phyloP scores from a whole-genome alignment of 2,329 filamentous ascomycete genomes.

The Talaromyces sp. region DNA sequence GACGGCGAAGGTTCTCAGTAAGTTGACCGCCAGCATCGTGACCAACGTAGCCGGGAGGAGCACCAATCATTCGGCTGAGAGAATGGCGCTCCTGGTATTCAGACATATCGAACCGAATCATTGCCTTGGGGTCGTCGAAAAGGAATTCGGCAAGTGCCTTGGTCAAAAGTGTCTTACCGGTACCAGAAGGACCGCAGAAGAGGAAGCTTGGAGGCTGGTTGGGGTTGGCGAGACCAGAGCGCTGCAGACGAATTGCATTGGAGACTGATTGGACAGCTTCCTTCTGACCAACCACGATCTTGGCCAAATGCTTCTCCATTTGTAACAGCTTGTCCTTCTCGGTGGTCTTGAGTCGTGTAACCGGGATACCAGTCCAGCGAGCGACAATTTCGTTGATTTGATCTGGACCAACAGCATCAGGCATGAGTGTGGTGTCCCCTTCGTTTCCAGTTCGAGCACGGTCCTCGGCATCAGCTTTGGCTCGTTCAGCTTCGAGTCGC shows the following conservation, averaged over 20 bases:
- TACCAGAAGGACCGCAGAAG: constrained; percentile 97
- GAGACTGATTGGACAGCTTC: constrained; percentile 92
- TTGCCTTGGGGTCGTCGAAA: constrained; percentile 93
- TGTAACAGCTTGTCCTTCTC: constrained; percentile 98
- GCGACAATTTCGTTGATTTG: constrained; percentile 99
- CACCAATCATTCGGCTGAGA: constrained; percentile 94
- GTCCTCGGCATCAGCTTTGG: constrained; percentile 69
- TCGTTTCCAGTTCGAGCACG: constrained; percentile 57
- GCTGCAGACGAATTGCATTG: constrained; percentile 91
- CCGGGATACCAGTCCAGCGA: constrained; percentile 96
- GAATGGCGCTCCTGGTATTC: constrained; percentile 98
- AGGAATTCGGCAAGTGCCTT: constrained; percentile 97
- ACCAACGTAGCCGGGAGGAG: constrained; percentile 93
- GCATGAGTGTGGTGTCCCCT: constrained; percentile 68
- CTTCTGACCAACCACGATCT: constrained; percentile 87
- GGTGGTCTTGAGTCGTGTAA: constrained; percentile 87
- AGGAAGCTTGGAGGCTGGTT: constrained; percentile 97
- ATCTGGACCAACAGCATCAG: constrained; percentile 90
- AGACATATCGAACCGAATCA: constrained; percentile 99
- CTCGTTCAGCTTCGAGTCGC: constrained; percentile 76
- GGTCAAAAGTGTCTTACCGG: constrained; percentile 94
- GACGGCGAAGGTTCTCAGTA: constrained; percentile 87
- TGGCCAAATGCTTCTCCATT: constrained; percentile 85
- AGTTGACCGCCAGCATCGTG: constrained; percentile 95
- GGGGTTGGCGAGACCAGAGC: constrained; percentile 90